Percentiles rank a stretch among this genome's conserved stretches.
Evolutionary conservation across 495 filamentous ascomycete genomes (phyloP).

Genomic region (Aspergillus funiculosus): DNA sequence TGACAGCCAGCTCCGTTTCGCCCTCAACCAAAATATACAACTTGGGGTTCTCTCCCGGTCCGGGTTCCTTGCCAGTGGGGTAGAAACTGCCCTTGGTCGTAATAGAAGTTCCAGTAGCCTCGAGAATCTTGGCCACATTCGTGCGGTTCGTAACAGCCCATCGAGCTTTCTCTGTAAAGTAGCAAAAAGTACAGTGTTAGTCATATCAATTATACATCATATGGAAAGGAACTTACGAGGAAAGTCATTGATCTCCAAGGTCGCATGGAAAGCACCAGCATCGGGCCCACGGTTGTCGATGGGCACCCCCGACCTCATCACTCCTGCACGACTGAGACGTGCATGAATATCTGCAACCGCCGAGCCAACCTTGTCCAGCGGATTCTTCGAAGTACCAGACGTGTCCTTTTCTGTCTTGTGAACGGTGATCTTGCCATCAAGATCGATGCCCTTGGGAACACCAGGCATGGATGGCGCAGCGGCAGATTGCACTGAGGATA

Average conservation of each 20-base stretch:
- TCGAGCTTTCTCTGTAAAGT: constrained; percentile 73
- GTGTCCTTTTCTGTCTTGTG: constrained; percentile 63
- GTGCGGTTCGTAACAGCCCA: constrained; percentile 99
- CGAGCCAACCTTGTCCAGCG: constrained; percentile 75
- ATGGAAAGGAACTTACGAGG: constrained; percentile 59
- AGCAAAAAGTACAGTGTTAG: constrained; percentile 20
- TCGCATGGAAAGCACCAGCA: constrained; percentile 94
- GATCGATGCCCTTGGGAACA: constrained; percentile 59
- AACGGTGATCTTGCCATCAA: constrained; percentile 73
- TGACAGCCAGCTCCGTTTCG: constrained; percentile 88
- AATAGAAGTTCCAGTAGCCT: constrained; percentile 90
- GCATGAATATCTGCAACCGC: constrained; percentile 83
- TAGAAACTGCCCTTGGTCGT: constrained; percentile 96
- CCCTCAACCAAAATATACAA: constrained; percentile 97
- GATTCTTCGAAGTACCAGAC: constrained; percentile 52
- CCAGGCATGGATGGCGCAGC: constrained; percentile 38
- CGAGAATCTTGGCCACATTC: constrained; percentile 97
- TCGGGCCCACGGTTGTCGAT: constrained; percentile 99
- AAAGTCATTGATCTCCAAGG: constrained; percentile 98
- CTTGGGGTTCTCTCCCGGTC: constrained; percentile 70
- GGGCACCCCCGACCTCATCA: constrained; percentile 83
- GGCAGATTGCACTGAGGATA: constrained; percentile 57
- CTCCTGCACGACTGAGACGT: constrained; percentile 77
- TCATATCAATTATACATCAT: too few relatives aligned
- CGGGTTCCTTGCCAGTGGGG: constrained; percentile 70